Base-by-base conservation (phyloP, 2,329 filamentous ascomycete species). In the Fusarium newnesense region DNA sequence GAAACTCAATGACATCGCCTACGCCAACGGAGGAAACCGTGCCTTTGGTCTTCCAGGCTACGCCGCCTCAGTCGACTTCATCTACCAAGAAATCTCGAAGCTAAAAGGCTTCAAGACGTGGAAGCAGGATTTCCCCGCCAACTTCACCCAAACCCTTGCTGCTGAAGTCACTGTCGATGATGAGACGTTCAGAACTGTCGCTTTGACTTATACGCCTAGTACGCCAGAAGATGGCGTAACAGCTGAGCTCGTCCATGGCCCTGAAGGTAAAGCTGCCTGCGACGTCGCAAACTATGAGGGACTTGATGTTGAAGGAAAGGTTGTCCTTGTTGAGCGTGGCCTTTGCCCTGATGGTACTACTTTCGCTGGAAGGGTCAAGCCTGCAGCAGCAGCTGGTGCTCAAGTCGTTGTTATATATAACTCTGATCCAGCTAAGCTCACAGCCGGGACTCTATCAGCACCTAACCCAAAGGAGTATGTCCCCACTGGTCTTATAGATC, bases 51-150 rank as follows among this genome's bases (percentile, higher is more conserved):
- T 78, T 21, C 78, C 79, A 2, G 79, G 79, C 24, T 80, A 80
- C n/a, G 71, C 56, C 13, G 86, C 80, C 37, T 83, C 81, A 2
- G 74, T 77, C 0, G 81, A 83, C 43, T 80, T 64, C 39, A 78
- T 80, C 40, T 79, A 75, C 54, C 62, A 64, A 28, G 75, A 79
- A n/a, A 60, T 79, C 16, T 79, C 75, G 5, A 77, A 74, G 12
- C 70, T 79, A n/a, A 65, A 76, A 21, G 77, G 77, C 10, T 77
- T 78, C 59, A 76, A 67, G 18, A 63, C 70, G 4, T 79, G 78
- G 78, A 80, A 79, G 42, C 75, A 80, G 50, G 78, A 80, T 16
- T 79, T 80, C 9, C 74, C 78, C 2, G 79, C 76, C 0, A 70
- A 78, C 10, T 80, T 79, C 19, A 76, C 74, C 9, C 57, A 78